phyloP scores from a whole-genome alignment of 495 filamentous ascomycete species.

The Parachaetomium inaequale region DNA sequence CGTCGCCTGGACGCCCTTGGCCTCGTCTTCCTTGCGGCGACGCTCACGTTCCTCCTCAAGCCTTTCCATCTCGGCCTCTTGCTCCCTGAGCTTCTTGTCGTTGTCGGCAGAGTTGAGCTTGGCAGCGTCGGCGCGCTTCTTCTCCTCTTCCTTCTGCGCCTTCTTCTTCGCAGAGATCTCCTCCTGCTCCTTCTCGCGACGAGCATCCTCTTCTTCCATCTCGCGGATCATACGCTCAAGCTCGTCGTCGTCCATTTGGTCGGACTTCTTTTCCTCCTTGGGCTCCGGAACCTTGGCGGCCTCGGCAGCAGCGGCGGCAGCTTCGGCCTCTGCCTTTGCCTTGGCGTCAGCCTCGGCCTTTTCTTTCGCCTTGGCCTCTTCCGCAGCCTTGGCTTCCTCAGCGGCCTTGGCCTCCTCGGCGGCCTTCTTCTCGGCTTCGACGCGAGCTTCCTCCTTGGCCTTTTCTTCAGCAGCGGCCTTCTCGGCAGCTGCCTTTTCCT shows the following conservation, averaged over 20 bases:
- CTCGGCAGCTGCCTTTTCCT: constrained; percentile 59
- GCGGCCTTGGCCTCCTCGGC: constrained; percentile 38
- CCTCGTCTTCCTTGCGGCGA: constrained; percentile 39
- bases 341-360: constrained; percentile 38
- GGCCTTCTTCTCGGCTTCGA: constrained; percentile 43
- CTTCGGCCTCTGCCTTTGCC: constrained; percentile 36
- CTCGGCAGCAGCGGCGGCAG: constrained; percentile 22
- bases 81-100: constrained; percentile 55
- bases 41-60: constrained; percentile 53
- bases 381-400: constrained; percentile 22
- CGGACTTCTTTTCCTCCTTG: constrained; percentile 12
- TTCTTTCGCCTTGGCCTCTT: constrained; percentile 45
- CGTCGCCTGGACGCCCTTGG: constrained; percentile 27
- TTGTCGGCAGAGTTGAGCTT: constrained; percentile 46
- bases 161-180: constrained; percentile 57
- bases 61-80: constrained; percentile 54
- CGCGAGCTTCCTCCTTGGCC: constrained; percentile 47
- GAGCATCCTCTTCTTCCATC: constrained; percentile 52
- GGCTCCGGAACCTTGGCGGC: constrained; percentile 31
- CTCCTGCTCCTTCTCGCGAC: constrained; percentile 53
- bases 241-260: constrained; percentile 30
- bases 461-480: constrained; percentile 63
- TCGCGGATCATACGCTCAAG: constrained; percentile 47
- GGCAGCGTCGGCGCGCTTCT: constrained; percentile 53
- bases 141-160: constrained; percentile 53